Base-by-base conservation (phyloP, 2,329 filamentous ascomycete species). In the Lecanosticta acicola region DNA sequence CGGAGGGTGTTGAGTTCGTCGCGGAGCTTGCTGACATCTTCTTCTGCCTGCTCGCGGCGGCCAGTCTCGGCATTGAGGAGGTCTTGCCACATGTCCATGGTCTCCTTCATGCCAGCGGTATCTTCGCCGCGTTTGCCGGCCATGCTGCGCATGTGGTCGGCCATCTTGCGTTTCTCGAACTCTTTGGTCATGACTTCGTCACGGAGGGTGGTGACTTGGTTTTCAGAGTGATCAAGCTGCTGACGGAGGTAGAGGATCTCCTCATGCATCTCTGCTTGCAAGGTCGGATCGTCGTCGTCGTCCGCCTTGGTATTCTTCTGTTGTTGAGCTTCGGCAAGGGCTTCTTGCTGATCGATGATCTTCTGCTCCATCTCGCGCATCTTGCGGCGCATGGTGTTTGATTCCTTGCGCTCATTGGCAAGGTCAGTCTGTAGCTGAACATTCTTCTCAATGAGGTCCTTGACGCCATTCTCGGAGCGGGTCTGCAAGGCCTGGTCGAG, bases 391-490 rank as follows among this genome's bases (percentile, higher is more conserved):
- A 97, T 68, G 16, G 83, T 76, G 65, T 94, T 93, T 63, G 88
- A 93, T 60, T 98, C 93, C 54, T 94, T 87, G 66, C 94, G 88
- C 47, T 93, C 77, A 29, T 93, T 87, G 3, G 91, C 82, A 36
- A 96, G 79, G 50, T 87, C 87, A 0, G 91, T 95, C 67, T 94
- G 93, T 39, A 97, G 77, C 64, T 96, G 89, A 3, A 97, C 91
- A 59, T 96, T 98, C 67, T 96, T 91, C 36, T 88, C 89, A 59
- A 97, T 94, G 84, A 96, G 94, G 65, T 96, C 91, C 69, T 94
- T 94, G 65, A 98, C 84, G 53, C 90, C 89, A 69, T 97, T 91
- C 65, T 97, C 91, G 1, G 90, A 96, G 34, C 94, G 79, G 63
- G 91, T 93, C 67, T 94, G 89, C 16, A 98, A 72, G 1, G 91